These are phyloP conservation scores for Gentiana straminea DNA, from an alignment of 257 asterid species.

Conservation along the genomic window DNA sequence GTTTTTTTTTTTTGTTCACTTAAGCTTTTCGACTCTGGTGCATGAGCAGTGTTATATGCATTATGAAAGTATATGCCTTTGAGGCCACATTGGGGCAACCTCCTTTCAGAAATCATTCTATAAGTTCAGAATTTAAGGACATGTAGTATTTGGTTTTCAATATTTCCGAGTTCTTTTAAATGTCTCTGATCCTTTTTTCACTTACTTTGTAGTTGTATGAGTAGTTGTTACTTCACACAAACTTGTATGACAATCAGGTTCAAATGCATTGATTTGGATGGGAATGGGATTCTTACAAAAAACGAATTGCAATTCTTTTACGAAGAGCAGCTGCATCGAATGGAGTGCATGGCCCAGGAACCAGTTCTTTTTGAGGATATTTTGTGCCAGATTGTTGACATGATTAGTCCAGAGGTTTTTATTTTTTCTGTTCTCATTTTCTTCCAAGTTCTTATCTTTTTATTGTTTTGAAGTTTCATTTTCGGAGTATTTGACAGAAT, in stretches of 20 bases:
- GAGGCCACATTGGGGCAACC: too few species aligned
- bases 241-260: constrained; percentile 47
- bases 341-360: constrained; percentile 99
- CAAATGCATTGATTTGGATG: constrained; percentile 98
- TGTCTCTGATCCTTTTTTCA: too few species aligned
- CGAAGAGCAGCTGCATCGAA: constrained; percentile 98
- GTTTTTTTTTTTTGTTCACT: neutral
- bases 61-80: neutral
- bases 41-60: neutral
- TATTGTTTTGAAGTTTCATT: constrained; percentile 32
- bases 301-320: constrained; percentile 96
- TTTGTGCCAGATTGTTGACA: constrained; percentile 95
- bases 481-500: constrained; percentile 62
- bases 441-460: constrained; percentile 9
- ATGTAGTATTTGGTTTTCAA: too few species aligned
- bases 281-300: constrained; percentile 87
- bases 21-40: neutral
- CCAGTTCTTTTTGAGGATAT: constrained; percentile 99
- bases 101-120: too few species aligned
- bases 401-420: constrained; percentile 84
- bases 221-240: too few species aligned
- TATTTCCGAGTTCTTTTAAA: too few species aligned
- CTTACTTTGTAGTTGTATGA: too few species aligned
- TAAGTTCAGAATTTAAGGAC: too few species aligned
- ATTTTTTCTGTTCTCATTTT: neutral